Percentiles rank a stretch among this genome's conserved stretches.
phyloP scores from a whole-genome alignment of 1,284 basidiomycete genomes.

The Amylostereum chailletii region DNA sequence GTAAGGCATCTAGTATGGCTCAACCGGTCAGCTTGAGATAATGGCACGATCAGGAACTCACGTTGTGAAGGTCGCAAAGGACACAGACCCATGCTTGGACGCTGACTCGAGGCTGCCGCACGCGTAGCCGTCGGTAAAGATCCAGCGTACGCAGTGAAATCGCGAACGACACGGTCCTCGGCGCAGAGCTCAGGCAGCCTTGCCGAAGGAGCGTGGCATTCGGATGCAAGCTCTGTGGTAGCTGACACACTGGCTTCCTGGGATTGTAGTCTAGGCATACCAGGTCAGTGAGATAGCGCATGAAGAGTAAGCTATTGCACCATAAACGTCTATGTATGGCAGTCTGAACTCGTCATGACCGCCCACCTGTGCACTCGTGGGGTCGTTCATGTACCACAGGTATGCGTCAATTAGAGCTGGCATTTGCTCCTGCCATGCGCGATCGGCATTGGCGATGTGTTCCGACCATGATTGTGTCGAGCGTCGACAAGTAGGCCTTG shows the following conservation, averaged over 20 bases:
- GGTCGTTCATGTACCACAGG: too few relatives aligned
- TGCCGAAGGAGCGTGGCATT: not conserved
- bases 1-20: constrained; percentile 2
- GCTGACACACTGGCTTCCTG: not conserved
- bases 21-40: not conserved
- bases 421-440: too few relatives aligned
- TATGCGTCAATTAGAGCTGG: too few relatives aligned
- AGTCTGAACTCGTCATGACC: too few relatives aligned
- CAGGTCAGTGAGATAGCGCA: too few relatives aligned
- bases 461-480: too few relatives aligned
- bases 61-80: constrained; percentile 6
- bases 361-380: too few relatives aligned
- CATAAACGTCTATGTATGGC: too few relatives aligned
- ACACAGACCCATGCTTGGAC: constrained; percentile 3
- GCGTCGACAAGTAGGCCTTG: too few relatives aligned
- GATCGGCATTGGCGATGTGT: too few relatives aligned
- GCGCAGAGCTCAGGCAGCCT: constrained; percentile 1
- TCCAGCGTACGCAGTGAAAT: constrained; percentile 1
- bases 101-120: constrained; percentile 5
- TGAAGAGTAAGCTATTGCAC: too few relatives aligned
- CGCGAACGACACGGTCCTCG: not conserved
- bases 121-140: not conserved
- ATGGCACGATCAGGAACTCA: not conserved
- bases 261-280: not conserved
- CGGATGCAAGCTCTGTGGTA: not conserved